Evolutionary conservation across 495 filamentous ascomycete species (phyloP).

Genomic region (Ramalina peruviana): DNA sequence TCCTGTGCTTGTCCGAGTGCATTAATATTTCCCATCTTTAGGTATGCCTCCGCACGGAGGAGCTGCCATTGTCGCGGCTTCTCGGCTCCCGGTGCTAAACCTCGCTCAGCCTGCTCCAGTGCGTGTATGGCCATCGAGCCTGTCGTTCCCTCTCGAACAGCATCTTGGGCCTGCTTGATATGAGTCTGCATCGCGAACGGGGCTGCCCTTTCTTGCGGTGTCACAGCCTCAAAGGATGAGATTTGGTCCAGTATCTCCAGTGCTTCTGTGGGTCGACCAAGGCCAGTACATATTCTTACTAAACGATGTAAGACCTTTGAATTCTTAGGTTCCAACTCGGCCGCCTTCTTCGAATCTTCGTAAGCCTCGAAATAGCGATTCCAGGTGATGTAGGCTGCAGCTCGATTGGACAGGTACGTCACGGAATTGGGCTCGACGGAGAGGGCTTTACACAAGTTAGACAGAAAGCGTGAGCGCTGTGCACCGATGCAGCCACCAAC

Average conservation of each 20-base stretch:
- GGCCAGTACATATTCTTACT: constrained; percentile 71
- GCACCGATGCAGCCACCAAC: constrained; percentile 28
- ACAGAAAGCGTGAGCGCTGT: background rate
- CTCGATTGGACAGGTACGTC: constrained; percentile 89
- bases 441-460: constrained; percentile 45
- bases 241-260: constrained; percentile 64
- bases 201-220: constrained; percentile 65
- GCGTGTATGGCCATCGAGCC: constrained; percentile 89
- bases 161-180: constrained; percentile 65
- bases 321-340: constrained; percentile 68
- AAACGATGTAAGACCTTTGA: constrained; percentile 77
- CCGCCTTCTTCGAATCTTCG: constrained; percentile 68
- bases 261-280: constrained; percentile 77
- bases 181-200: constrained; percentile 76
- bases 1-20: constrained; percentile 83
- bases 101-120: constrained; percentile 72
- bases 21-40: constrained; percentile 85
- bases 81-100: constrained; percentile 55
- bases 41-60: constrained; percentile 82
- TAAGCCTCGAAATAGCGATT: constrained; percentile 64
- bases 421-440: constrained; percentile 63
- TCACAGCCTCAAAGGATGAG: constrained; percentile 41
- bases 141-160: constrained; percentile 51
- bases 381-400: constrained; percentile 81
- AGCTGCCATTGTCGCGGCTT: constrained; percentile 86